Evolutionary conservation across 331 rosid genomes (phyloP), one percentile per base, ranked within the genome.

Genomic region (Ulmus americana): DNA sequence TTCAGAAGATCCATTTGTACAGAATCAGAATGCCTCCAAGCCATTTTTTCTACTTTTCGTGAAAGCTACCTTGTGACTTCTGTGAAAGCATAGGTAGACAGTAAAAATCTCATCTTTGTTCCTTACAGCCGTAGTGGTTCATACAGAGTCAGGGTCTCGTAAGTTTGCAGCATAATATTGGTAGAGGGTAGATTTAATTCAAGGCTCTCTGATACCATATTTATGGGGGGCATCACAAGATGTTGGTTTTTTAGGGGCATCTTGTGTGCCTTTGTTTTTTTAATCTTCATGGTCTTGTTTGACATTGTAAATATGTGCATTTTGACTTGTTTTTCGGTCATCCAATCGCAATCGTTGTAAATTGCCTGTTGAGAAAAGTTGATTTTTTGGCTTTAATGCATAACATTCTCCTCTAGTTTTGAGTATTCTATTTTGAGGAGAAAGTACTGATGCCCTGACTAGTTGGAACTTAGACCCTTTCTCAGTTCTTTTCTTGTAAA

Each of bases 41-140:
- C 85, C 90, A 39, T 45, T 48, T n/a, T 10, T 70, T 68, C 78
- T 77, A 76, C 50, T 69, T 43, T 71, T 70, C 82, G 55, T 70
- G 88, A 81, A 88, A 86, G 91, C 69, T 45, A 46, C 73, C 82
- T 73, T 72, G 78, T 76, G 74, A 76, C 85, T 77, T 49, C 8
- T 50, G 44, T 10, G 70, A 67, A 74, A 75, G 87, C 82, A 83
- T 77, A 38, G 72, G 78, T 64, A 70, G 79, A 81, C 55, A 28
- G 65, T 47, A 54, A 56, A 70, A 70, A 67, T 68, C 60, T 67
- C 61, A 59, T 15, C 39, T 74, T 76, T 78, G 76, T 63, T 68
- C 61, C 43, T 49, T 68, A 53, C 48, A 22, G 65, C 55, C 59
- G 56, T 59, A 45, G 81, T 63, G 72, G 69, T 78, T 70, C 65